Percentiles rank a stretch among this genome's conserved stretches.
Conservation (phyloP, 495 filamentous ascomycete species). For the Neurospora sp. region DNA sequence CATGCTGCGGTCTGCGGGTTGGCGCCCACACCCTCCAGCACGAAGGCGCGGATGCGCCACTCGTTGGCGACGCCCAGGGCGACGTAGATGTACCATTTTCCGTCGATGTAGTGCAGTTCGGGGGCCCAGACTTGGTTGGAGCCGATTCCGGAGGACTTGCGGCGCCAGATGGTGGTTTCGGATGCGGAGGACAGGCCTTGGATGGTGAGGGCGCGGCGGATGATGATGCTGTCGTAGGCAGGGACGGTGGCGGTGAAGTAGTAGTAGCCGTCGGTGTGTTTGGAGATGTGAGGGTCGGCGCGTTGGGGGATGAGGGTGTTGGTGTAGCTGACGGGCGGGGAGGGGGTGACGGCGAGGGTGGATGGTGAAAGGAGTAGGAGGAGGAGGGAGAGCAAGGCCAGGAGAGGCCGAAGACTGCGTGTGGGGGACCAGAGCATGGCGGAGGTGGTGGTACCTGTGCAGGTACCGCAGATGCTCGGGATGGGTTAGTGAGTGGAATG, state of each 20-base stretch:
- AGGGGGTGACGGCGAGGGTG: not conserved
- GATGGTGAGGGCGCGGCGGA: constrained; percentile 39
- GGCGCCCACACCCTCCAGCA: constrained; percentile 16
- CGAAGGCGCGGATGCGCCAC: constrained; percentile 19
- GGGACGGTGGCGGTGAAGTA: constrained; percentile 37
- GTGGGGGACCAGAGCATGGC: too few species aligned
- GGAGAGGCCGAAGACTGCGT: too few species aligned
- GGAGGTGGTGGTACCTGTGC: too few species aligned
- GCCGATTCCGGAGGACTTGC: constrained; percentile 35
- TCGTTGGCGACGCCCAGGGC: constrained; percentile 17
- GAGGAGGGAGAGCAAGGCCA: too few species aligned
- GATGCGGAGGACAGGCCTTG: constrained; percentile 35
- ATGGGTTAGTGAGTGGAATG: too few species aligned
- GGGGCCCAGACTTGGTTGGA: constrained; percentile 48
- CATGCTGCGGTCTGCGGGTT: constrained; percentile 16
- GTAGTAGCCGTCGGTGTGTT: constrained; percentile 41
- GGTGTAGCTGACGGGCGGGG: constrained; percentile 12
- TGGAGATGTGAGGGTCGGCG: constrained; percentile 25
- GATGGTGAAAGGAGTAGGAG: not conserved
- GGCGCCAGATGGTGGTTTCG: constrained; percentile 19
- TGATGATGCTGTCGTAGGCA: constrained; percentile 38
- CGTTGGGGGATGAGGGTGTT: constrained; percentile 17
- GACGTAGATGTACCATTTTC: constrained; percentile 38
- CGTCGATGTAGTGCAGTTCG: constrained; percentile 40
- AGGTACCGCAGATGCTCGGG: too few species aligned